Evolutionary conservation across 2,329 filamentous ascomycete genomes (phyloP), one percentile per base, ranked within the genome.

Genomic region (Apiospora phragmitis): DNA sequence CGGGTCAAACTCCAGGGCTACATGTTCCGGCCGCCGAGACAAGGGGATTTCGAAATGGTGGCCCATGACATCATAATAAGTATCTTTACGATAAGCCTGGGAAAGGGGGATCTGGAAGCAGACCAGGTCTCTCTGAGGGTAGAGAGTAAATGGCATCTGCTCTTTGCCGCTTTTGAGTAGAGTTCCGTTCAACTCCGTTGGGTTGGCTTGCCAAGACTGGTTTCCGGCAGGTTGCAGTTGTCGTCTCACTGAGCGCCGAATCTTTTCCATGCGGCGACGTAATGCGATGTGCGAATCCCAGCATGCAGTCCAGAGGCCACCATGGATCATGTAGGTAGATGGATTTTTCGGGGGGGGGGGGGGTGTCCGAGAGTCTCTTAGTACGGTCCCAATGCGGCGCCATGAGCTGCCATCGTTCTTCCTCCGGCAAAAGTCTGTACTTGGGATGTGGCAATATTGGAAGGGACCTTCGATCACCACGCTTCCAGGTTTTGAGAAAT

Each of bases 1-100:
- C 16, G 32, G 55, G 32, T 38, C 21, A 21, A 38, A 62, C 55
- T 62, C 32, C 9, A 38, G 32, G 21, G 32, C 21, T 3, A 35
- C 2, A 14, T 38, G 55, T 62, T 14, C 4, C 0, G 21, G 32
- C 3, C 6, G 0, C 3, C 6, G 0, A 32, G 0, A 0, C 8
- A 62, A 38, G 29, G 32, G 49, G 3, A 21, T 21, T 14, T 42
- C 8, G 11, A 42, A 16, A 7, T 16, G 3, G 1, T 5, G 4
- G 16, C n/a, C n/a, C n/a, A 14, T 51, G 16, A 4, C 11, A 26
- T 14, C 11, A 7, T 8, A 8, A 45, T 9, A 41, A 11, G 9
- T 8, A 8, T 32, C 7, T 14, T 18, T 9, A 18, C 5, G 1
- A 32, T 55, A 3, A 4, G 26, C 26, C 18, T 18, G 51, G 18